Evolutionary conservation across 257 asterid species (phyloP), one percentile per base, ranked within the genome.

Genomic region (Salvia rosmarinus): DNA sequence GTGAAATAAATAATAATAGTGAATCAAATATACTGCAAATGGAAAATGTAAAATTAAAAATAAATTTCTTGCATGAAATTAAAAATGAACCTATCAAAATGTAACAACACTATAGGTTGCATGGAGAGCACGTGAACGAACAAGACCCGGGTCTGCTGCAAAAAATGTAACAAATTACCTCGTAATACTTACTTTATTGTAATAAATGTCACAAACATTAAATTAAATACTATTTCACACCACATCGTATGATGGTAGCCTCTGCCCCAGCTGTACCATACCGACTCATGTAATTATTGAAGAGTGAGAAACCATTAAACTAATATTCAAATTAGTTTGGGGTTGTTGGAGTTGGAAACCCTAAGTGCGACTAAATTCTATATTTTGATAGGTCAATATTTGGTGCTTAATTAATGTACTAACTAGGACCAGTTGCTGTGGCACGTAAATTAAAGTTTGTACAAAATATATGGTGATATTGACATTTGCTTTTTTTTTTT

Each of bases 101-200:
- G 37, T 47, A 73, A 30, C 64, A 51, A 6, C 63, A 25, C 30
- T 20, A 23, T 43, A 66, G 44, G 44, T 66, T 77, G 81, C 78
- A 77, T 72, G 81, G 71, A 14, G 17, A 47, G 23, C 83, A 79
- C 87, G 79, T 82, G 78, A 44, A 32, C 46, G 42, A 71, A 70
- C 81, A 77, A 70, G 79, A 77, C 80, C 84, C 81, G 0, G 69
- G 80, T 79, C 78, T 30, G 46, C 62, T 64, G 71, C 28, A 5
- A 5, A 9, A 37, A 4, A 12, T 23, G 1, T 6, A 30, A 10
- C 47, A 13, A 51, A 34, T 20, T 52, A 72, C 66, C 66, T 73
- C 77, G 59, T 73, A 35, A 51, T 32, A 11, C 5, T 34, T 10
- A 4, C 1, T 4, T 4, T 14, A 7, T 13, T 8, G 12, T 63